phyloP scores from a whole-genome alignment of 23 red algal genomes.

The Gracilaria caudata region DNA sequence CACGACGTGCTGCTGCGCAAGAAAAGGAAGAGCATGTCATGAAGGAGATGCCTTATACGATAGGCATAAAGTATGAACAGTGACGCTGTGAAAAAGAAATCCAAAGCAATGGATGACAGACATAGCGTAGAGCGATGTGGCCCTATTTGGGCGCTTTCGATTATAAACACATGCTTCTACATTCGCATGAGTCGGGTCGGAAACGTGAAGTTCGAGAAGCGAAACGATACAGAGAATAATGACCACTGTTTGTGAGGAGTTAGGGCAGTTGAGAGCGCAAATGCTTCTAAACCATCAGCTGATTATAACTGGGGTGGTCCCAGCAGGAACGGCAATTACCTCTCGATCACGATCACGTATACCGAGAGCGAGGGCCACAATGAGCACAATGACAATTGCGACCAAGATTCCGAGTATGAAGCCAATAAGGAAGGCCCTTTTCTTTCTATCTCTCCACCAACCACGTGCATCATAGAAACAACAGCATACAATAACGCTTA shows the following conservation, averaged over 20 bases:
- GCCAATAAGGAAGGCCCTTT: slow-evolving; percentile 14
- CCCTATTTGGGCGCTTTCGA: too few relatives aligned
- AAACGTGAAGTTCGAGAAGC: too few relatives aligned
- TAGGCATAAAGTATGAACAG: too few relatives aligned
- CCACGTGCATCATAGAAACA: not conserved
- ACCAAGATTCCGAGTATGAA: slow-evolving; percentile 23
- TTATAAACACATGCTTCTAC: too few relatives aligned
- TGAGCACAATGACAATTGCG: slow-evolving; percentile 7
- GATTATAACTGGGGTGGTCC: not conserved
- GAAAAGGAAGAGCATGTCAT: not conserved
- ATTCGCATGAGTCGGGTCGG: too few relatives aligned
- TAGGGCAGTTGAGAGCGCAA: not conserved
- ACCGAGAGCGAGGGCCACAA: not conserved
- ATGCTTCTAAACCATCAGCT: not conserved
- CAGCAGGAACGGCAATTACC: not conserved
- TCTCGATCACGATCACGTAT: not conserved
- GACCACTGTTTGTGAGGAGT: not conserved
- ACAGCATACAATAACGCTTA: not conserved
- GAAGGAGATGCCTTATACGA: not conserved
- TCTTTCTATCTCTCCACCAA: slow-evolving; percentile 21
- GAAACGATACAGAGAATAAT: not conserved
- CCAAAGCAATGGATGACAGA: too few relatives aligned
- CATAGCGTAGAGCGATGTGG: too few relatives aligned
- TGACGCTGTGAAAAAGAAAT: too few relatives aligned
- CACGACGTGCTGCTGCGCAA: not conserved